Conservation (phyloP, 1,139 yeast genomes). For the Barnettozyma hawaiiensis region DNA sequence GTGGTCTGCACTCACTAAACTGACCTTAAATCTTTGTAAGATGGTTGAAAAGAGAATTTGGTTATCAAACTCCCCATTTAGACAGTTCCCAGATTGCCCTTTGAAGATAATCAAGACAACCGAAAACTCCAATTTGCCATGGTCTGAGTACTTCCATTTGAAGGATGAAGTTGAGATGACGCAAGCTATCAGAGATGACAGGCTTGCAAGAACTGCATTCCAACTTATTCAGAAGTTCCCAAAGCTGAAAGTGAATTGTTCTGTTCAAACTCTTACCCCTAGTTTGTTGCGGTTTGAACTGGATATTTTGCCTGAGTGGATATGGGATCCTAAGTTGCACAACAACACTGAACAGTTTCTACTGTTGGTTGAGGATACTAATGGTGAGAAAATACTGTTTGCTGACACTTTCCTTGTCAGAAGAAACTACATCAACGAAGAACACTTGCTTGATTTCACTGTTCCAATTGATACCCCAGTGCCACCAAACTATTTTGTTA, state of each 20-base stretch:
- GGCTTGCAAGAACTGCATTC: conserved; percentile 56
- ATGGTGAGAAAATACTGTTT: conserved; percentile 69
- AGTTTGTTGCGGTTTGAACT: conserved; percentile 60
- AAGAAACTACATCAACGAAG: conserved; percentile 43
- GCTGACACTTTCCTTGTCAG: conserved; percentile 50
- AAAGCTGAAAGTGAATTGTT: conserved; percentile 47
- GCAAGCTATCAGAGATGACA: conserved; percentile 70
- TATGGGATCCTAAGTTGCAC: conserved; percentile 65
- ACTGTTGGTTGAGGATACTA: conserved; percentile 73
- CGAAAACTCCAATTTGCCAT: conserved; percentile 79
- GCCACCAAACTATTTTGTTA: conserved; percentile 74
- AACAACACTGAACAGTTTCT: conserved; percentile 62
- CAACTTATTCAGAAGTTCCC: conserved; percentile 73
- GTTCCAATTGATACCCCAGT: conserved; percentile 48
- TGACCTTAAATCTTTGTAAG: conserved; percentile 61
- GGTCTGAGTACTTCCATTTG: conserved; percentile 68
- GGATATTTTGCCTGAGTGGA: conserved; percentile 66
- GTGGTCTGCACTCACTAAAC: conserved; percentile 65
- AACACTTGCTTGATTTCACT: conserved; percentile 59
- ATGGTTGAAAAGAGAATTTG: conserved; percentile 81
- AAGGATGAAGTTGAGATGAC: conserved; percentile 69
- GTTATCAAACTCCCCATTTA: conserved; percentile 78
- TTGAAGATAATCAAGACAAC: conserved; percentile 62
- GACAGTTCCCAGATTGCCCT: conserved; percentile 74
- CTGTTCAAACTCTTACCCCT: conserved; percentile 73